phyloP scores from a whole-genome alignment of 345 rosid genomes.

The Syzygium aqueum region DNA sequence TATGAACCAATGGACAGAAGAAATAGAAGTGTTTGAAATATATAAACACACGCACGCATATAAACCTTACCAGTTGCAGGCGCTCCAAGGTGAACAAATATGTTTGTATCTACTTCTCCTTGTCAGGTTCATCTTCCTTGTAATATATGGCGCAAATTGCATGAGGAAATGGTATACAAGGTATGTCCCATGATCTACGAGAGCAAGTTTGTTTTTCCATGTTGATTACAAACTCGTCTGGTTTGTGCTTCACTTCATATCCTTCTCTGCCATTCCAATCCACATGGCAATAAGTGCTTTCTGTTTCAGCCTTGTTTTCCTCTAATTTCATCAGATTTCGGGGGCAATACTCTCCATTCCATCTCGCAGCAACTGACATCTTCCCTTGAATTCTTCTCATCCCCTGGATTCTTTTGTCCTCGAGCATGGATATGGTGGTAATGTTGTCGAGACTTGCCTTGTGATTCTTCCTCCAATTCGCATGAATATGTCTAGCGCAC shows the following conservation, averaged over 20 bases:
- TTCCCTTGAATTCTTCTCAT: background rate
- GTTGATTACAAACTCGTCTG: background rate
- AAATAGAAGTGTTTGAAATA: too few relatives aligned
- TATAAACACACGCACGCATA: too few relatives aligned
- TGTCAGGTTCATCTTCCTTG: background rate
- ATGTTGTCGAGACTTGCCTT: background rate
- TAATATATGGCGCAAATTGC: background rate
- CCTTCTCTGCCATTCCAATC: background rate
- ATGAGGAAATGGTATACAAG: background rate
- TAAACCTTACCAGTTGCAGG: too few relatives aligned
- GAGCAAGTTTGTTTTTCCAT: background rate
- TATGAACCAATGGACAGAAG: too few relatives aligned
- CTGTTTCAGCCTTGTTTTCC: background rate
- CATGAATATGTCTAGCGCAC: background rate
- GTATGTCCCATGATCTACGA: background rate
- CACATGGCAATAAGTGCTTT: background rate
- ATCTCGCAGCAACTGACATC: background rate
- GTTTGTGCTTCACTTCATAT: background rate
- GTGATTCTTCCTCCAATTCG: background rate
- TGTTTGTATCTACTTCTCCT: too few relatives aligned
- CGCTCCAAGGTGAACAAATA: too few relatives aligned
- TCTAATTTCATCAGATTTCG: background rate
- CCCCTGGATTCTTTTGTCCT: too few relatives aligned
- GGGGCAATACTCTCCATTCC: background rate
- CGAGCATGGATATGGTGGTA: background rate